Conservation (phyloP, 192 early-diverging fungal genomes). For the Entophlyctis luteolus region DNA sequence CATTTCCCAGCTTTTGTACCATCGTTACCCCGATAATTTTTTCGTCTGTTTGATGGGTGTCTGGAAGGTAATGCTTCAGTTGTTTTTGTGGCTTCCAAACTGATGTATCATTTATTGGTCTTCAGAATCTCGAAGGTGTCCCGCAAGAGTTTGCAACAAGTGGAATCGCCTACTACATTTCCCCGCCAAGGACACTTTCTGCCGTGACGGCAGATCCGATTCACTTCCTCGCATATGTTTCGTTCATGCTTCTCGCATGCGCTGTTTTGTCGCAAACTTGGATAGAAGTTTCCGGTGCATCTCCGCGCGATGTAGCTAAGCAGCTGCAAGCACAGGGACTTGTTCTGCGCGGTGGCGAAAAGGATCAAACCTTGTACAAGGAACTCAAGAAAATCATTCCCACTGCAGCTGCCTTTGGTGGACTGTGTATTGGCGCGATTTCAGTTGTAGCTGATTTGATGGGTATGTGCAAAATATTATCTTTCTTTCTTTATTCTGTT, state of each 20-base stretch:
- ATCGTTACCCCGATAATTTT: conserved; percentile 94
- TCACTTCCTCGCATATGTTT: conserved; percentile 89
- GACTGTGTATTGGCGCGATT: conserved; percentile 91
- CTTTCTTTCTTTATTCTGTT: conserved; percentile 4
- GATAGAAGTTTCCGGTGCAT: conserved; percentile 98
- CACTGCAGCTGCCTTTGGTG: conserved; percentile 94
- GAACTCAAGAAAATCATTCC: conserved; percentile 99
- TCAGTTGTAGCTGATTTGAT: conserved; percentile 95
- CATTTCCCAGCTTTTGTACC: conserved; percentile 97
- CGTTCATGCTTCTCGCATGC: conserved; percentile 92
- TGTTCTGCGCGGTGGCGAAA: conserved; percentile 88
- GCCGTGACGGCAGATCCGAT: conserved; percentile 88
- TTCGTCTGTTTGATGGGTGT: conserved; percentile 90
- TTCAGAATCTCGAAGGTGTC: conserved; percentile 88
- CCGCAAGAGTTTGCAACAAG: conserved; percentile 88
- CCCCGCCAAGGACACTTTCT: conserved; percentile 84
- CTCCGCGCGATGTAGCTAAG: conserved; percentile 93
- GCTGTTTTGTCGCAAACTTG: conserved; percentile 96
- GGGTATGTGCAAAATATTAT: too few relatives aligned
- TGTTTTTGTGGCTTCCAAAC: too few relatives aligned
- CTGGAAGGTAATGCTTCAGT: conserved; percentile 62
- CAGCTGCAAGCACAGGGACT: conserved; percentile 98
- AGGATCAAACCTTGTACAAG: conserved; percentile 97
- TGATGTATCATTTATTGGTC: too few relatives aligned
- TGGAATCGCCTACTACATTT: conserved; percentile 97